Evolutionary conservation across 148 eudicot genomes (phyloP), one percentile per base, ranked within the genome.

Genomic region (Fallopia convolvulus): DNA sequence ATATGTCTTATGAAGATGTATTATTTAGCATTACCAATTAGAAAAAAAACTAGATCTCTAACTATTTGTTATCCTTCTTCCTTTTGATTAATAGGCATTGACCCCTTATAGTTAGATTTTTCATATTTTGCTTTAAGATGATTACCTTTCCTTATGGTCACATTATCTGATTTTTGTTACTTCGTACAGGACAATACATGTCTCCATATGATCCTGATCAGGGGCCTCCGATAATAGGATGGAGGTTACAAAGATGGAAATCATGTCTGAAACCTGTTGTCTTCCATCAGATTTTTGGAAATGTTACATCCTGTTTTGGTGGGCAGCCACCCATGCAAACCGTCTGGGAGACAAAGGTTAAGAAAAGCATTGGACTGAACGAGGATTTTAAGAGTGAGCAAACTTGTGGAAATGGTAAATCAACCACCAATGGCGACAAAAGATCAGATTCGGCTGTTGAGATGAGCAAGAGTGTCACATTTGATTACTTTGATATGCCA

Each of bases 171-270:
- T 65, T 30, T 65, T 65, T 65, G 32, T 11, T 65, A 65, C 41
- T 65, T 30, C 77, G n/a, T 85, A 75, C 86, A 94, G 99, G 99
- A 60, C 99, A 94, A 66, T 94, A 94, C 84, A 94, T 94, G 99
- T 94, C 99, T 48, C 99, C 99, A 13, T 92, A 94, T 86, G 97
- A 94, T 89, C 97, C 97, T 30, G 99, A 94, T 86, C 97, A 92
- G 86, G 99, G 99, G 26, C 99, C 99, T 70, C 91, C 96, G 73
- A 85, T 94, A 42, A 94, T 93, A 23, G 99, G 99, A 73, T 94
- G 96, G 99, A 89, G 99, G 85, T 97, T 94, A 75, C 99, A 94
- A 80, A 91, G 97, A 32, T 94, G 99, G 99, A 94, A 94, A 82
- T 94, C 99, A 44, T 88, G 97, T 80, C 91, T 94, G 68, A 90